These are phyloP conservation scores for Yamadazyma dendronema DNA, from an alignment of 1,139 yeast genomes.

Conservation along the genomic window DNA sequence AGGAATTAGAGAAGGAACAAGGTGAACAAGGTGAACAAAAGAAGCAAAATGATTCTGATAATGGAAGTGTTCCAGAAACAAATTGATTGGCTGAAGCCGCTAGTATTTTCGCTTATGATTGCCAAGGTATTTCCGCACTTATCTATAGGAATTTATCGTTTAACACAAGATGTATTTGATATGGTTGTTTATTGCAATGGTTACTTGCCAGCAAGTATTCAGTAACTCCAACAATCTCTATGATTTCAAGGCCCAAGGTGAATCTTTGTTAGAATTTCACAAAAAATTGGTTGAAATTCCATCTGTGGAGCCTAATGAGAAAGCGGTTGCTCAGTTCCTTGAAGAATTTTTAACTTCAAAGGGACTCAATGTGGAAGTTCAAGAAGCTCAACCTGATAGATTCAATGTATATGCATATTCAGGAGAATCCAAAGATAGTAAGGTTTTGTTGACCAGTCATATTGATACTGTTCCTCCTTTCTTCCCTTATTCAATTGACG, in stretches of 20 bases:
- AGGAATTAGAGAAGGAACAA: conserved; percentile 11
- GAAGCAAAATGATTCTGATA: neutral
- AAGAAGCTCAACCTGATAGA: conserved; percentile 33
- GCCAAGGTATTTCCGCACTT: too few species aligned
- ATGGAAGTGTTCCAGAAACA: too few species aligned
- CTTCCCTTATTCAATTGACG: conserved; percentile 51
- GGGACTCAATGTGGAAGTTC: conserved; percentile 54
- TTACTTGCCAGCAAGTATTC: conserved; percentile 5
- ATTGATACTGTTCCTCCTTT: conserved; percentile 74
- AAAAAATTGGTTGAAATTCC: conserved; percentile 32
- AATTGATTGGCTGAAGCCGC: too few species aligned
- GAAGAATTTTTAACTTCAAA: conserved; percentile 31
- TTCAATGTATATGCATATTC: conserved; percentile 63
- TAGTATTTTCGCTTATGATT: too few species aligned
- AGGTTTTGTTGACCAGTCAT: conserved; percentile 59
- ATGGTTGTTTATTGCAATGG: too few species aligned
- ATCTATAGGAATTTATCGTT: too few species aligned
- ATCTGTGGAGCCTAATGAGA: conserved; percentile 36
- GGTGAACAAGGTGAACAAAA: conserved; percentile 5
- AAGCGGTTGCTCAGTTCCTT: conserved; percentile 30
- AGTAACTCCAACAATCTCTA: conserved; percentile 2
- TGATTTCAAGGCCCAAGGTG: conserved; percentile 13
- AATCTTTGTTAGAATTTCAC: conserved; percentile 27
- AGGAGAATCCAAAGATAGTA: conserved; percentile 46
- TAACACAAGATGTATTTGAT: too few species aligned